These are phyloP conservation scores for Aspergillus niger DNA, from an alignment of 2,329 filamentous ascomycete genomes.

Conservation along the genomic window DNA sequence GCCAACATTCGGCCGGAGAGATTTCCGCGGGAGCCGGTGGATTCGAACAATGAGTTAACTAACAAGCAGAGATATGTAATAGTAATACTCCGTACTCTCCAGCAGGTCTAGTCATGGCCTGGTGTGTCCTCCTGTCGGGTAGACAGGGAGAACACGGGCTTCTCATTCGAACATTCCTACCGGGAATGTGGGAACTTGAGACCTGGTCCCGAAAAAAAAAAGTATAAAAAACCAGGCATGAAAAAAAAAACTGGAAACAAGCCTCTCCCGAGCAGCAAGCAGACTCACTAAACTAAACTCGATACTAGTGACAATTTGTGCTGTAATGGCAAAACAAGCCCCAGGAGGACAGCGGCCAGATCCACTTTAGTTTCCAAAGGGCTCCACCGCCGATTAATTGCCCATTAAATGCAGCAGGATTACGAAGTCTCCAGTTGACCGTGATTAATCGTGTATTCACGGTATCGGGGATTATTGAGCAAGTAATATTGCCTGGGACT, in stretches of 20 bases:
- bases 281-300: no score
- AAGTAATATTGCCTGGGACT: neutral
- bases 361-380: neutral
- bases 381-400: neutral
- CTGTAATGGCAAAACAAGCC: neutral
- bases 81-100: no score
- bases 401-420: neutral
- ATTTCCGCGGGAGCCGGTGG: slow-evolving; percentile 9
- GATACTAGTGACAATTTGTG: no score
- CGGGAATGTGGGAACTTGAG: neutral
- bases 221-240: no score
- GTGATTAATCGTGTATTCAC: no score
- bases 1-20: neutral
- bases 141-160: neutral
- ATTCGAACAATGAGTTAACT: neutral
- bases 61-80: neutral
- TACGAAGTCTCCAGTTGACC: neutral
- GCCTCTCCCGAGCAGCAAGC: no score
- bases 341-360: neutral
- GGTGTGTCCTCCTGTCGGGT: neutral
- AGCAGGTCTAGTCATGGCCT: neutral
- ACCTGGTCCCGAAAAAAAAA: no score
- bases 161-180: neutral
- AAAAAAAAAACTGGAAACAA: no score
- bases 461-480: no score